Conservation (phyloP, 2,329 filamentous ascomycete genomes). For the Cytospora mali region DNA sequence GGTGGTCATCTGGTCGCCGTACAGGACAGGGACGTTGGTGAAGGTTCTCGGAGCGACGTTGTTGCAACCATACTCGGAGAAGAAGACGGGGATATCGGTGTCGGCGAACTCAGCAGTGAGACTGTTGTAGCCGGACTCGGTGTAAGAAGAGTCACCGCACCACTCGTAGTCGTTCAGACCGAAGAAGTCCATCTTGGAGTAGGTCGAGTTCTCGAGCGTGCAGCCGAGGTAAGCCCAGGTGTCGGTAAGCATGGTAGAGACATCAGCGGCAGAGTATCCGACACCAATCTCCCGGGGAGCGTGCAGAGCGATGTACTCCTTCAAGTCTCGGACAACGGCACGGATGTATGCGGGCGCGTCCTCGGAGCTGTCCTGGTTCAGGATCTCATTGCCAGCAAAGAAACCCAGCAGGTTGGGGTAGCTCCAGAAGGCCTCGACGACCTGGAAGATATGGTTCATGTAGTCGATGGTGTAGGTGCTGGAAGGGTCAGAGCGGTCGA, state of each 20-base stretch:
- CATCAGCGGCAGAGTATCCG: conserved; percentile 75
- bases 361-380: conserved; percentile 63
- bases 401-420: conserved; percentile 64
- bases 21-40: conserved; percentile 71
- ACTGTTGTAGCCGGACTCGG: conserved; percentile 37
- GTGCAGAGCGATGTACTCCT: conserved; percentile 73
- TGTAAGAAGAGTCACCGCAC: conserved; percentile 55
- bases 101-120: conserved; percentile 63
- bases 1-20: conserved; percentile 65
- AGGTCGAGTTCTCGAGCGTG: conserved; percentile 50
- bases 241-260: conserved; percentile 68
- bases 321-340: conserved; percentile 73
- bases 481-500: conserved; percentile 52
- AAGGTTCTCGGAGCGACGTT: conserved; percentile 66
- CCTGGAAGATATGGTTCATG: conserved; percentile 61
- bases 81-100: conserved; percentile 72
- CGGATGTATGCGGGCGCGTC: conserved; percentile 65
- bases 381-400: conserved; percentile 75
- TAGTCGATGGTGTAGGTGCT: conserved; percentile 54
- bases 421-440: conserved; percentile 62
- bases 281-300: conserved; percentile 68
- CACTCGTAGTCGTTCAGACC: conserved; percentile 72
- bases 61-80: conserved; percentile 78
- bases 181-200: conserved; percentile 69
- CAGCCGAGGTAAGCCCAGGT: conserved; percentile 74